Conservation (phyloP, 148 eudicot genomes). For the Gaultheria prostrata region DNA sequence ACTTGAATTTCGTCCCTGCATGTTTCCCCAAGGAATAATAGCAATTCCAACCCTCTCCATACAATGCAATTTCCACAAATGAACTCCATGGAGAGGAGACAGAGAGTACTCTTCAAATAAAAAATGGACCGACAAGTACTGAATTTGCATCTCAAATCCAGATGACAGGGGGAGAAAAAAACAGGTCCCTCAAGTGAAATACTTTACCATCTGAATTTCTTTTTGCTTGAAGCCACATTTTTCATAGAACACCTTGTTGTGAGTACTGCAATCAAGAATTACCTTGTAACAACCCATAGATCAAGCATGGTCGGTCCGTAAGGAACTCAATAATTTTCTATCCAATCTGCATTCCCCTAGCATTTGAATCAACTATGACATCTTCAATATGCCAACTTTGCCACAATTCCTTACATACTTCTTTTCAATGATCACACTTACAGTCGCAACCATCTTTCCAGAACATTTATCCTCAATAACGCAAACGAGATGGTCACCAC, state of each 20-base stretch:
- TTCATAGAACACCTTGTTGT: slow-evolving; percentile 62
- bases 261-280: slow-evolving; percentile 70
- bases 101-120: neutral
- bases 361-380: slow-evolving; percentile 69
- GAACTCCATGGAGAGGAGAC: neutral
- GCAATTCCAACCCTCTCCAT: neutral
- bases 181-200: slow-evolving; percentile 40
- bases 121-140: neutral
- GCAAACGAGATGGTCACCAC: slow-evolving; percentile 70
- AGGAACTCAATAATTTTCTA: slow-evolving; percentile 65
- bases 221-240: slow-evolving; percentile 78
- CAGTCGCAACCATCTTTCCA: slow-evolving; percentile 68
- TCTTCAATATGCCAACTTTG: slow-evolving; percentile 86
- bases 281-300: slow-evolving; percentile 86
- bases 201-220: slow-evolving; percentile 85
- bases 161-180: neutral
- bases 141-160: neutral
- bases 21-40: neutral
- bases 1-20: too few species aligned
- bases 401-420: slow-evolving; percentile 82
- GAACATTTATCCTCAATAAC: slow-evolving; percentile 66
- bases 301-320: slow-evolving; percentile 54
- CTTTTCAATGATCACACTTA: slow-evolving; percentile 79
- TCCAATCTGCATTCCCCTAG: slow-evolving; percentile 70
- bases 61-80: neutral